These are phyloP conservation scores for Tylopilus orsonianus DNA, from an alignment of 1,284 basidiomycete species.

Conservation along the genomic window DNA sequence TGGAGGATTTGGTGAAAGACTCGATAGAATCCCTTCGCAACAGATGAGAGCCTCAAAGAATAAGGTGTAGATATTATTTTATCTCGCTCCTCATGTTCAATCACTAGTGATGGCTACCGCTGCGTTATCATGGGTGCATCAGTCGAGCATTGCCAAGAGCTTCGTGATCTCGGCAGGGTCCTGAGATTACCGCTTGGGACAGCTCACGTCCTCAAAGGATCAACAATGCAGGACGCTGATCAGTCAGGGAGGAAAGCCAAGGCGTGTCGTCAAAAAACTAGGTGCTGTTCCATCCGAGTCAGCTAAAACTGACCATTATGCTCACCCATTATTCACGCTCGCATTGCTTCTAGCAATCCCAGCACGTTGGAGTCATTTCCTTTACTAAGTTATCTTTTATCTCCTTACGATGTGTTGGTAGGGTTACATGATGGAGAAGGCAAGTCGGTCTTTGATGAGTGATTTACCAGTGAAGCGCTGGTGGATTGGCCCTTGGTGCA, in stretches of 20 bases:
- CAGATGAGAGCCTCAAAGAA: not conserved
- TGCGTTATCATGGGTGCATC: not conserved
- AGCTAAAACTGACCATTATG: not conserved
- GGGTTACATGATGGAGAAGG: too few species aligned
- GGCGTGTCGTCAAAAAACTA: not conserved
- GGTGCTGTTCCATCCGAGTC: not conserved
- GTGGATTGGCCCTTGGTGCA: too few species aligned
- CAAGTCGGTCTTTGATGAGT: too few species aligned
- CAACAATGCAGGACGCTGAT: not conserved
- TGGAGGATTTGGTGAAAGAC: slow-evolving; percentile 4
- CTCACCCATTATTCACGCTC: not conserved
- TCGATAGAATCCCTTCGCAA: not conserved
- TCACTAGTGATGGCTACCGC: not conserved
- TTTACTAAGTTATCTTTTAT: too few species aligned
- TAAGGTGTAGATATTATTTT: not conserved
- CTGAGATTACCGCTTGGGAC: not conserved
- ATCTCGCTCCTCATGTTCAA: not conserved
- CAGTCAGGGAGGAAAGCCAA: not conserved
- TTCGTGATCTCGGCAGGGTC: not conserved
- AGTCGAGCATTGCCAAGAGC: not conserved
- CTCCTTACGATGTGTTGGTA: too few species aligned
- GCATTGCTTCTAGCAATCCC: not conserved
- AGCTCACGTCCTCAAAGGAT: not conserved
- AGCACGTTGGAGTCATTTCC: not conserved
- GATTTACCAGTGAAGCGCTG: too few species aligned